Evolutionary conservation across 108 stramenopile species (phyloP), one percentile per base, ranked within the genome.

Genomic region (Cyclotella atomus): DNA sequence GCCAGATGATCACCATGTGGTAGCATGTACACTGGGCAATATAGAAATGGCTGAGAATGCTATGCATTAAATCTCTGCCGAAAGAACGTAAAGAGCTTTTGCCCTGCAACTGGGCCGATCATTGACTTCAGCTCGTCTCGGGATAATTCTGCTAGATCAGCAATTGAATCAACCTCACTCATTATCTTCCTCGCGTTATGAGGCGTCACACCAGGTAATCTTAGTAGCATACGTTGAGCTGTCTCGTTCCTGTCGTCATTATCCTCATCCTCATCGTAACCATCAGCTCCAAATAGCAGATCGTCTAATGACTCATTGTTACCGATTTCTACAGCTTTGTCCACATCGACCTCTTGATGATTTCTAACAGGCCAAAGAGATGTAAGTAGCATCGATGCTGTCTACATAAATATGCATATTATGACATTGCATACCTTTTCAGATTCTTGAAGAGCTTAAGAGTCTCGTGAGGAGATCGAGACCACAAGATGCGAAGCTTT

Each of bases 401-500:
- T n/a, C n/a, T n/a, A n/a, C n/a, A n/a, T n/a, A n/a, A n/a, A n/a
- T n/a, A n/a, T n/a, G n/a, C n/a, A n/a, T n/a, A n/a, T n/a, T n/a
- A n/a, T n/a, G n/a, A n/a, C n/a, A n/a, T n/a, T n/a, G n/a, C 56
- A 30, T 32, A 57, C 56, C 56, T 33, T 66, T 96, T 96, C 52
- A 98, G 68, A 32, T 81, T 75, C 70, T 91, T 85, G 77, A 99
- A 98, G n/a, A 98, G 78, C 53, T 85, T 82, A 33, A 97, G 76
- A 1, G 97, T 97, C 55, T 97, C 95, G 68, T 97, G 92, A 19
- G 97, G 95, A 46, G 88, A 93, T 25, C 94, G 83, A 3, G 95
- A 90, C 97, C 99, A 99, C 52, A 99, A 72, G 9, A 98, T 76
- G 12, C 97, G 89, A 27, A 99, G 86, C 64, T 84, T 79, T 29